Evolutionary conservation across 352 stramenopile species (phyloP), one percentile per base, ranked within the genome.

Genomic region (Ophiocytium majus): DNA sequence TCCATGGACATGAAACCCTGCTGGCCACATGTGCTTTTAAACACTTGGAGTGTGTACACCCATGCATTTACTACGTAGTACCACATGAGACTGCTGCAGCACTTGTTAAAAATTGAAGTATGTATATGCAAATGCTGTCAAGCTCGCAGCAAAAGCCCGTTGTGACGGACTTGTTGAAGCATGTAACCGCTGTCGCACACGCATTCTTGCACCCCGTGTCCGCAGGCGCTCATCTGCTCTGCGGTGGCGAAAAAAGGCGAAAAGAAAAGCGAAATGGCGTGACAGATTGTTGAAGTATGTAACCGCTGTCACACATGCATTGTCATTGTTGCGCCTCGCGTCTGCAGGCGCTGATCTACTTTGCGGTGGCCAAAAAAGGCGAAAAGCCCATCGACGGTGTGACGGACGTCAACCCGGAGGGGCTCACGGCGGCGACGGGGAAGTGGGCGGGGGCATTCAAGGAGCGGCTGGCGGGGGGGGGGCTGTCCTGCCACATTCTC

Each of bases 271-370:
- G n/a, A n/a, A n/a, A n/a, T n/a, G n/a, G n/a, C n/a, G n/a, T n/a
- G n/a, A 71, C 28, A 71, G 57, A 23, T 28, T 71, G 28, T 71
- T 71, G 23, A 71, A 71, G 28, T 28, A 23, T 23, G 57, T 71
- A 71, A 23, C 57, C 57, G 28, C 57, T 71, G 28, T 71, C 28
- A 71, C 57, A 71, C 57, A 23, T 23, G 57, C 28, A 71, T 71
- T 28, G 28, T 71, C 23, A 71, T 71, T 71, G 23, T 23, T 83
- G 94, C 0, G 31, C 82, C 92, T 82, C 93, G 23, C 92, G 92
- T 82, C 93, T 91, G 1, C 91, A 95, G 89, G 90, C 88, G 0
- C 84, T 96, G 9, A 85, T 96, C 50, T 96, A 94, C 86, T 87
- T 95, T 0, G 91, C 90, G 76, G 92, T 95, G 0, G 83, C 92